A percentile compares a stretch with the other conserved stretches of the same genome.
Conservation (phyloP, 2,329 filamentous ascomycete species). For the Phyllosticta citribraziliensis region DNA sequence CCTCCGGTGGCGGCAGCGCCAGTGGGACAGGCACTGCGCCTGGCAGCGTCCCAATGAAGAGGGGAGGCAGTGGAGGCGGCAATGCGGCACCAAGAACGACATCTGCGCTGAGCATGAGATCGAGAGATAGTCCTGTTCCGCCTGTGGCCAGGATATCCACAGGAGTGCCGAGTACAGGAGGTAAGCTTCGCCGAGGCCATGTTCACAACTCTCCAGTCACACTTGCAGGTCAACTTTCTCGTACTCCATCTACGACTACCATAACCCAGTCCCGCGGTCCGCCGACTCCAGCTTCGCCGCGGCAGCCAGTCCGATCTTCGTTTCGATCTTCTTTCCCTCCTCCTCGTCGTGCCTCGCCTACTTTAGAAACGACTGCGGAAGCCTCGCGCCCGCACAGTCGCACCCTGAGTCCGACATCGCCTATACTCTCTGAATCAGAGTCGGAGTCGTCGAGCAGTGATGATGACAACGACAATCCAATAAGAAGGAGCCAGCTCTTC, state of each 20-base stretch:
- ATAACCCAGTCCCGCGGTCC: constrained; percentile 26
- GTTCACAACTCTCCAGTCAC: background rate
- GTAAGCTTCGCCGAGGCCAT: constrained; percentile 3
- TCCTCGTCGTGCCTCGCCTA: constrained; percentile 6
- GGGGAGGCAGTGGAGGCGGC: constrained; percentile 40
- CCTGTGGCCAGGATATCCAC: constrained; percentile 25
- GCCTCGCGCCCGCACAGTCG: constrained; percentile 17
- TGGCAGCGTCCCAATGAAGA: constrained; percentile 40
- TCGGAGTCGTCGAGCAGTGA: constrained; percentile 20
- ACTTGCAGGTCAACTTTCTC: constrained; percentile 23
- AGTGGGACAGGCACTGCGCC: constrained; percentile 31
- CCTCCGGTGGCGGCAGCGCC: constrained; percentile 47
- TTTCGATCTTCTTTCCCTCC: constrained; percentile 18
- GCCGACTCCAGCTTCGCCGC: constrained; percentile 17
- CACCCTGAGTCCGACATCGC: constrained; percentile 20
- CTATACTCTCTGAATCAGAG: constrained; percentile 16
- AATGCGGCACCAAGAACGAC: constrained; percentile 30
- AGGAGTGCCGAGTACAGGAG: constrained; percentile 26
- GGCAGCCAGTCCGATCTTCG: constrained; percentile 18
- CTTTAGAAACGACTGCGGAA: constrained; percentile 14
- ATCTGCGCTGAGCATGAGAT: constrained; percentile 48
- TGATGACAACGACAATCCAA: constrained; percentile 27
- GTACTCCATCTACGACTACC: constrained; percentile 40
- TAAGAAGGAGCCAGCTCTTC: constrained; percentile 35
- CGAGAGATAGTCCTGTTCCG: constrained; percentile 43